Evolutionary conservation across 495 filamentous ascomycete species (phyloP).

Genomic region (Aspergillus panamensis): DNA sequence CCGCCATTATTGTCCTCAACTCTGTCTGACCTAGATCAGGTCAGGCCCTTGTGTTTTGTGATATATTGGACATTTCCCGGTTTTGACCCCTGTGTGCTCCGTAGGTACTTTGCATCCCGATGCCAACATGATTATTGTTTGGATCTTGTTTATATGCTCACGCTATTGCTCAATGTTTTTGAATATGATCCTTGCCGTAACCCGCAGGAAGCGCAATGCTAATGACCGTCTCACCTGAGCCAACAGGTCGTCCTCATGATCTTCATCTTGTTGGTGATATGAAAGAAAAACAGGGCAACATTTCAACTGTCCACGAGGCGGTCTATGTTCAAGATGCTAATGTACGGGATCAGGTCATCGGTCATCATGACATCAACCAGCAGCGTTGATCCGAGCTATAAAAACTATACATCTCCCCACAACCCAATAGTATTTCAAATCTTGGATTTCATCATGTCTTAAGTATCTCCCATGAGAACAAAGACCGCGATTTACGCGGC

Average conservation of each 20-base stretch:
- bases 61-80: too few relatives aligned
- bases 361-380: background rate
- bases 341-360: background rate
- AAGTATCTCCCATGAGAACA: too few relatives aligned
- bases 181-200: too few relatives aligned
- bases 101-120: too few relatives aligned
- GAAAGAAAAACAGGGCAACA: background rate
- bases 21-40: background rate
- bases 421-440: background rate
- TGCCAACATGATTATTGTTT: too few relatives aligned
- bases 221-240: background rate
- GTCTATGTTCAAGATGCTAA: background rate
- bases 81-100: too few relatives aligned
- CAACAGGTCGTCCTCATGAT: slow-evolving; percentile 8
- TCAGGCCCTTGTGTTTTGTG: too few relatives aligned
- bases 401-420: background rate
- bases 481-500: too few relatives aligned
- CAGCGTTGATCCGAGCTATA: background rate
- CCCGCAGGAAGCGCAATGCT: background rate
- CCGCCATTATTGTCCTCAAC: slow-evolving; percentile 15
- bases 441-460: background rate
- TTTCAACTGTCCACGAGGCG: background rate
- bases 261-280: background rate
- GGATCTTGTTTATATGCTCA: too few relatives aligned
- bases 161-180: too few relatives aligned